Base-by-base conservation (phyloP, 2,329 filamentous ascomycete species). In the Penicillium griseofulvum region DNA sequence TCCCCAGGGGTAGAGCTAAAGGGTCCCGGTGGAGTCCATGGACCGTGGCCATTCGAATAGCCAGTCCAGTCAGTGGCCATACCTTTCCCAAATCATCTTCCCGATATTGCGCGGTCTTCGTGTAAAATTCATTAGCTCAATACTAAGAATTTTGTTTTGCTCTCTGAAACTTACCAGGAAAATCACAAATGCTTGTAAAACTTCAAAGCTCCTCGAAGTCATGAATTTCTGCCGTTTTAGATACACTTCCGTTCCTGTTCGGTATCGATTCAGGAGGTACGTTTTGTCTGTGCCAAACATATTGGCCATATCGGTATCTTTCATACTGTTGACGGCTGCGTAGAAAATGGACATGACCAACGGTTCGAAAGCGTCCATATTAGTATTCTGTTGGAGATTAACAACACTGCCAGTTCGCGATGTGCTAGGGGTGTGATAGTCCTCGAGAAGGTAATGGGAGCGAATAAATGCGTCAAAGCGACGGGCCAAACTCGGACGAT, bases 111-210 rank as follows among this genome's bases (percentile, higher is more conserved):
- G 26, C 41, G 10, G 41, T 44, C 41, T 44, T 17, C 19, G 7
- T 16, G 5, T 14, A 2, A 8, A 29, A 29, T 43, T 14, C 2
- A 1, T 31, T 44, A 44, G 41, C 26, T 19, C 7, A 10, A 14
- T 44, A 29, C 16, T 29, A 0, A 0, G 3, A 7, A 14, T 0
- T 28, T 1, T 19, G 2, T 5, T 2, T 10, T 1, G 3, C 6
- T 4, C 24, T 1, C 16, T 28, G 5, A 43, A 1, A 44, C 41
- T 9, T 44, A 44, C 41, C 11, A 44, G n/a, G 4, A 44, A 17
- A 31, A 44, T 14, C 41, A 44, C 41, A 29, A 44, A 44, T 29
- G 41, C 41, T 9, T 44, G 41, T 11, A 44, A 19, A 16, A 44
- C 26, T 8, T 29, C 41, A 44, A 44, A 44, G 10, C 0, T 14